Conservation (phyloP, 805 yeast species). For the Priceomyces medius region DNA sequence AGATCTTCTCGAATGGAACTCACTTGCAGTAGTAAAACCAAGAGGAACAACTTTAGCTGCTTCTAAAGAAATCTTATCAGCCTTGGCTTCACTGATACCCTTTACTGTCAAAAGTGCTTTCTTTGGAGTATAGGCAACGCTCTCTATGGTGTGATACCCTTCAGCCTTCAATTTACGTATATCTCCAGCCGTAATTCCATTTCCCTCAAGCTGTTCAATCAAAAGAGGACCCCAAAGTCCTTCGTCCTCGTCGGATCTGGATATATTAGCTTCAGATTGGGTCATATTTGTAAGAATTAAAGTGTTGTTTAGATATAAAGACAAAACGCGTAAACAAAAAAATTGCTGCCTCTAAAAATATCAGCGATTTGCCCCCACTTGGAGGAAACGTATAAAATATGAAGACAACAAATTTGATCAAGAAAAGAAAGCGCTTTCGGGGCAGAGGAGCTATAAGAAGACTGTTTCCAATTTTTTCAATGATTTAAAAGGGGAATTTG, state of each 20-base stretch:
- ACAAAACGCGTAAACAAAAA: conserved; percentile 5
- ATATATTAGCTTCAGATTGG: conserved; percentile 6
- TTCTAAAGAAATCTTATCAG: conserved; percentile 77
- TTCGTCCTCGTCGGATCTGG: conserved; percentile 33
- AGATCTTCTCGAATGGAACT: conserved; percentile 83
- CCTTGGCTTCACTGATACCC: conserved; percentile 95
- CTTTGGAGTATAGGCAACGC: conserved; percentile 91
- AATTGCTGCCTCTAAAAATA: not conserved
- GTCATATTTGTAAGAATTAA: conserved; percentile 3
- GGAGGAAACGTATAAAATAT: no score
- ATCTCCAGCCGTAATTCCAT: conserved; percentile 82
- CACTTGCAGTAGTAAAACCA: conserved; percentile 97
- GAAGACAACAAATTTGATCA: no score
- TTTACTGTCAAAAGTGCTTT: conserved; percentile 73
- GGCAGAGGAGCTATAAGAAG: no score
- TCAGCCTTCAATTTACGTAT: conserved; percentile 75
- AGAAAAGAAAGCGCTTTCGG: no score
- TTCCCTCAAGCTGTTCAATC: conserved; percentile 59
- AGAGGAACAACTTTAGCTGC: conserved; percentile 87
- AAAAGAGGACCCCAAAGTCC: conserved; percentile 39
- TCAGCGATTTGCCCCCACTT: no score
- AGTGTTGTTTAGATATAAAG: not conserved
- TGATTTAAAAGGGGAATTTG: no score
- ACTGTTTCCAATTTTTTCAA: no score
- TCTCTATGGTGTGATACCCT: conserved; percentile 86